Evolutionary conservation across 1,139 yeast species (phyloP), one percentile per base, ranked within the genome.

Genomic region (Hansenula sp.): DNA sequence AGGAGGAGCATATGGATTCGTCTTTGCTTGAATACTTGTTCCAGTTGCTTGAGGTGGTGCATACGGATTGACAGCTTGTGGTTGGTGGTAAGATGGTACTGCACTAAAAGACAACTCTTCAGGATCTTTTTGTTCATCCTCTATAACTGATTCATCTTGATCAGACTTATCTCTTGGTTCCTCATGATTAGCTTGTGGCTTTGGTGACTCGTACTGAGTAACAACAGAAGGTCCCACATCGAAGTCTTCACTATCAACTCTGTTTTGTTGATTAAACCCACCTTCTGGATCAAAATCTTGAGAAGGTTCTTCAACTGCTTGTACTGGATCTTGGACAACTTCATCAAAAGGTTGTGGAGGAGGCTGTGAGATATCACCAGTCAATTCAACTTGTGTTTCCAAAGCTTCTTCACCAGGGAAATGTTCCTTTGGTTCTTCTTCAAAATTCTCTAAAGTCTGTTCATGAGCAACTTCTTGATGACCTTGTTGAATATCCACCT

Each of bases 401-500:
- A 24, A 24, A 24, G 26, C 26, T 24, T 24, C 13, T 24, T 17
- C 34, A 10, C 14, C 34, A 4, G 18, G 12, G 17, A 26, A 32
- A 17, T n/a, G 12, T n/a, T 13, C 26, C 16, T 31, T 27, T 31
- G 26, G 12, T 13, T 20, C 19, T 18, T 18, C 33, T 17, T 30
- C 16, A 29, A 29, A 6, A 7, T 27, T 7, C 11, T 10, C 30
- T n/a, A 37, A 29, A 12, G 43, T 29, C 11, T 41, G 31, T n/a
- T 41, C 45, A 19, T 37, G 32, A n/a, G 34, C 38, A 25, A 34
- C n/a, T n/a, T n/a, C n/a, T 30, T 1, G 45, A 38, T 5, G 39
- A 24, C n/a, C n/a, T n/a, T n/a, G n/a, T n/a, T n/a, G n/a, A n/a
- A 24, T 37, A 14, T 19, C 24, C 8, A 24, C 22, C 13, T 24